Evolutionary conservation across 805 yeast genomes (phyloP).

Genomic region (Metschnikowia aberdeeniae): DNA sequence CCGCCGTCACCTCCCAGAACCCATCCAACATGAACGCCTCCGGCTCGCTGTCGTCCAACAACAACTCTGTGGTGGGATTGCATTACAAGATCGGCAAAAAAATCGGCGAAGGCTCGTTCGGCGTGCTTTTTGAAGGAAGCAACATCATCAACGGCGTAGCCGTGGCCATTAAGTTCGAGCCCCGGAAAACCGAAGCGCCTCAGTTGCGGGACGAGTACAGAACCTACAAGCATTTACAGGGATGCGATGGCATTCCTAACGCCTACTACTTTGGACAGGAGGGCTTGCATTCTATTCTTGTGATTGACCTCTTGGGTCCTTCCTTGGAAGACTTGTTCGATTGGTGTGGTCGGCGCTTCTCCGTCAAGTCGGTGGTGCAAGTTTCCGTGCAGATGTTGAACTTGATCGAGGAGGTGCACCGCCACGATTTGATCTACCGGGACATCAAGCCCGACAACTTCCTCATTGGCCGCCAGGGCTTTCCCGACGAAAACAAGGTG

Average conservation of each 20-base stretch:
- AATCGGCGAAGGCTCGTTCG: conserved; percentile 86
- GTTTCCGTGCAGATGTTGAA: conserved; percentile 76
- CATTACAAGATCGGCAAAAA: conserved; percentile 80
- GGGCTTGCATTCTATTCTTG: conserved; percentile 73
- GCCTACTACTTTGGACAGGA: conserved; percentile 85
- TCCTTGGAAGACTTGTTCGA: conserved; percentile 80
- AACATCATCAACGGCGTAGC: conserved; percentile 61
- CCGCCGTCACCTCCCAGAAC: conserved; percentile 26
- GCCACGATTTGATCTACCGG: conserved; percentile 71
- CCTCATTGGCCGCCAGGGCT: conserved; percentile 60
- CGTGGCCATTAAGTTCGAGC: conserved; percentile 80
- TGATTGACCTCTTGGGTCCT: conserved; percentile 75
- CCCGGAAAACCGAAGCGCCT: conserved; percentile 78
- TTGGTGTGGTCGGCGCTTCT: conserved; percentile 79
- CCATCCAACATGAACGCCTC: conserved; percentile 18
- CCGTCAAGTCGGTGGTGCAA: conserved; percentile 68
- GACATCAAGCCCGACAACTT: conserved; percentile 85
- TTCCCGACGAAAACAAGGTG: conserved; percentile 60
- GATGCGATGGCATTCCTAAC: conserved; percentile 71
- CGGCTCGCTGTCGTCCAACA: conserved; percentile 20
- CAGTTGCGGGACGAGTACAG: conserved; percentile 78
- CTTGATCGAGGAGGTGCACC: conserved; percentile 68
- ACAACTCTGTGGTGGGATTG: conserved; percentile 48
- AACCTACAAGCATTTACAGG: conserved; percentile 68
- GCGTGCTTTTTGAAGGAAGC: conserved; percentile 78